phyloP scores from a whole-genome alignment of 345 rosid genomes.

The Turnera subulata region DNA sequence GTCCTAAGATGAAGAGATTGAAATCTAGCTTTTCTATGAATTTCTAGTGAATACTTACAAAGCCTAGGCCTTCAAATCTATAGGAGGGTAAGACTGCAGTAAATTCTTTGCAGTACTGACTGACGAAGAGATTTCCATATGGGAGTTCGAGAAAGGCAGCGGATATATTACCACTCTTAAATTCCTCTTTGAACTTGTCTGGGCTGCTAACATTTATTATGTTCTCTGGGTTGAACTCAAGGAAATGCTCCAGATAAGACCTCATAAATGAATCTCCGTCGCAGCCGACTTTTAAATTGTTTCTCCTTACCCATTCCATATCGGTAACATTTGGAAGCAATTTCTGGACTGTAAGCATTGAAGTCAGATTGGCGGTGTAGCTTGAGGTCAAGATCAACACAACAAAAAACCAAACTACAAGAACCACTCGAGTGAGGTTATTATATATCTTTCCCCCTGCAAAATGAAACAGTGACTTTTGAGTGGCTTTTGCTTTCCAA shows the following conservation, averaged over 20 bases:
- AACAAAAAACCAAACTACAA: slow-evolving; percentile 55
- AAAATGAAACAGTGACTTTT: neutral
- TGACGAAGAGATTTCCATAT: slow-evolving; percentile 38
- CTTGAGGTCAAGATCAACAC: slow-evolving; percentile 51
- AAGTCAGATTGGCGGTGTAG: slow-evolving; percentile 56
- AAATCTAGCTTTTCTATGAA: too few species aligned
- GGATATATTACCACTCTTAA: slow-evolving; percentile 22
- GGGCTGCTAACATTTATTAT: slow-evolving; percentile 20
- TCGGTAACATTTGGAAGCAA: slow-evolving; percentile 35
- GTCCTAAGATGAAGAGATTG: too few species aligned
- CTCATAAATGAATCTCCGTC: slow-evolving; percentile 44
- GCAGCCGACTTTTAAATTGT: slow-evolving; percentile 42
- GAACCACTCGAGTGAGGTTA: slow-evolving; percentile 44
- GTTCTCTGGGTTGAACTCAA: slow-evolving; percentile 18
- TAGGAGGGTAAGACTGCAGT: slow-evolving; percentile 14
- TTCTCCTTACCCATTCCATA: slow-evolving; percentile 25
- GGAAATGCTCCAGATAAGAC: slow-evolving; percentile 29
- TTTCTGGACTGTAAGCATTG: slow-evolving; percentile 48
- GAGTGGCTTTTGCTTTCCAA: too few species aligned
- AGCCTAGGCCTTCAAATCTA: slow-evolving; percentile 60
- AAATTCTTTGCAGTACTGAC: slow-evolving; percentile 35
- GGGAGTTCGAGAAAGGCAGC: slow-evolving; percentile 59
- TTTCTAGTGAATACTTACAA: too few species aligned
- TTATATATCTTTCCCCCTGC: slow-evolving; percentile 42
- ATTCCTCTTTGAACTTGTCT: slow-evolving; percentile 20